These are phyloP conservation scores for Phytophthora multivora DNA, from an alignment of 352 stramenopile species.

Conservation along the genomic window DNA sequence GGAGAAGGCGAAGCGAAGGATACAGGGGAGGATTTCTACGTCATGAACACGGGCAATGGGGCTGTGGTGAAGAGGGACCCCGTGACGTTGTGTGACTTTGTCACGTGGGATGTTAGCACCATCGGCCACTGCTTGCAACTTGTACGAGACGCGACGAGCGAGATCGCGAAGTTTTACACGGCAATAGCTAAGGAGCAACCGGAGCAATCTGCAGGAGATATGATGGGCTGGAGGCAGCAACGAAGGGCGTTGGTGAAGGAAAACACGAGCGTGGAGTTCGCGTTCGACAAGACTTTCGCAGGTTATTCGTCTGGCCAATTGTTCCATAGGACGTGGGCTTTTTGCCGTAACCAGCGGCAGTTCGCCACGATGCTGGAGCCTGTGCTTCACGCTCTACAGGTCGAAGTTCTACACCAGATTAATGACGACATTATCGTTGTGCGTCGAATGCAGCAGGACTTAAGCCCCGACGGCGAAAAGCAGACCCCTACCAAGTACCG, in stretches of 20 bases:
- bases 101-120: conserved; percentile 38
- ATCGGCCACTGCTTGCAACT: conserved; percentile 38
- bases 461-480: conserved; percentile 24
- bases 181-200: not conserved
- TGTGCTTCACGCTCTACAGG: conserved; percentile 25
- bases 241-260: conserved; percentile 18
- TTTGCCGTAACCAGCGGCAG: conserved; percentile 33
- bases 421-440: conserved; percentile 45
- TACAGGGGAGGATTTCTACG: conserved; percentile 20
- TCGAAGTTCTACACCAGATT: conserved; percentile 40
- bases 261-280: conserved; percentile 33
- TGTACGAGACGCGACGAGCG: conserved; percentile 25
- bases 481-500: conserved; percentile 36
- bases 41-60: conserved; percentile 2
- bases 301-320: conserved; percentile 19
- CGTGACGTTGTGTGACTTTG: conserved; percentile 44
- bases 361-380: conserved; percentile 33
- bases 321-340: conserved; percentile 38
- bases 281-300: conserved; percentile 33
- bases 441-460: conserved; percentile 37
- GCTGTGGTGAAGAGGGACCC: conserved; percentile 15
- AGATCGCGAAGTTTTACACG: conserved; percentile 35
- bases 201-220: conserved; percentile 5
- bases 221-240: conserved; percentile 38
- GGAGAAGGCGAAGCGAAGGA: not conserved